A percentile compares a stretch with the other conserved stretches of the same genome.
Evolutionary conservation across 2,329 filamentous ascomycete genomes (phyloP).

Genomic region (Clonostachys byssicola): DNA sequence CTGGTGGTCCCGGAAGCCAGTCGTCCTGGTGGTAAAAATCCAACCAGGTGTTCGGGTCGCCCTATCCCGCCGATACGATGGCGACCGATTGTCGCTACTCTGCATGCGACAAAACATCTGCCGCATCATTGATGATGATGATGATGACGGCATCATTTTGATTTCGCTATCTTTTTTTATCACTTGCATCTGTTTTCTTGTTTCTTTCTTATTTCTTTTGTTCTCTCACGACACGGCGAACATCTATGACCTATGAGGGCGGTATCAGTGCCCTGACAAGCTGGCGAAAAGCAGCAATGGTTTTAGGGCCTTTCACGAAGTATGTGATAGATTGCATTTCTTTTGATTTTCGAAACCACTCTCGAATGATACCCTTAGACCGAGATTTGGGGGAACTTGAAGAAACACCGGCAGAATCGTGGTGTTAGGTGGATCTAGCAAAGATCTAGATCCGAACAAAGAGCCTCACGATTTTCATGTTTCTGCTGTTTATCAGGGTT

Average conservation of each 20-base stretch:
- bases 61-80: constrained; percentile 6
- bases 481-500: constrained; percentile 30
- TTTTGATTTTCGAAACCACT: constrained; percentile 35
- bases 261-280: constrained; percentile 13
- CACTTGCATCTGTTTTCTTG: constrained; percentile 12
- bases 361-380: constrained; percentile 41
- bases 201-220: constrained; percentile 11
- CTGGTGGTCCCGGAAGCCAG: constrained; percentile 64
- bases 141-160: constrained; percentile 2
- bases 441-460: constrained; percentile 22
- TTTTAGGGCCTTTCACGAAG: constrained; percentile 33
- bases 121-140: too few species aligned
- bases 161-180: constrained; percentile 15
- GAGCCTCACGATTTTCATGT: constrained; percentile 27
- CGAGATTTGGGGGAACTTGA: constrained; percentile 30
- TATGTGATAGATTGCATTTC: constrained; percentile 39
- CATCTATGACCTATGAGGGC: constrained; percentile 29
- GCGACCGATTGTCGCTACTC: too few species aligned
- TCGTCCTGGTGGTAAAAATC: constrained; percentile 63
- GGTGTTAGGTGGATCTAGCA: constrained; percentile 25
- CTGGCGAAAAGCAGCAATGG: constrained; percentile 26
- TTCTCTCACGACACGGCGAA: constrained; percentile 26
- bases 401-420: constrained; percentile 27
- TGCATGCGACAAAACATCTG: too few species aligned
- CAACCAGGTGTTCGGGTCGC: constrained; percentile 8